These are phyloP conservation scores for Crithidia brevicula DNA, from an alignment of 208 protist genomes.

Conservation along the genomic window DNA sequence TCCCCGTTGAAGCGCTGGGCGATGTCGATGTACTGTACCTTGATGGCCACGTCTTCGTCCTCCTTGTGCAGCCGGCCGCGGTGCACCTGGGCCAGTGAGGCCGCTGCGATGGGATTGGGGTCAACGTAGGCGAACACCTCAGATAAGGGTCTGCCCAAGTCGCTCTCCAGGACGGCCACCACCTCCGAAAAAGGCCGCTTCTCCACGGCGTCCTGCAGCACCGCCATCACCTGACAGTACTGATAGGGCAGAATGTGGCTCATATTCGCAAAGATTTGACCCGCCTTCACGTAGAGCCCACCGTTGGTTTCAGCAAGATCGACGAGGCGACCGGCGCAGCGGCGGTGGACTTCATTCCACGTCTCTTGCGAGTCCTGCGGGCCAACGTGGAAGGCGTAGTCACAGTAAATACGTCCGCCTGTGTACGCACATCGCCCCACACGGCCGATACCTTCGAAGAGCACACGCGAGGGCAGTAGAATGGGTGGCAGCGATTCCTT, in stretches of 20 bases:
- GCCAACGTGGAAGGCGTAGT: constrained; percentile 72
- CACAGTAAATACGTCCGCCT: constrained; percentile 62
- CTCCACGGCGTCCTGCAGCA: constrained; percentile 82
- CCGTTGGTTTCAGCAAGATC: constrained; percentile 84
- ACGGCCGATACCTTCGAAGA: constrained; percentile 83
- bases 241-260: constrained; percentile 92
- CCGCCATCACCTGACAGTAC: constrained; percentile 83
- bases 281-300: constrained; percentile 96
- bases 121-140: constrained; percentile 79
- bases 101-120: constrained; percentile 78
- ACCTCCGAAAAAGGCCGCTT: constrained; percentile 81
- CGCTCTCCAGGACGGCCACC: constrained; percentile 72
- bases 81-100: constrained; percentile 93
- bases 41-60: constrained; percentile 92
- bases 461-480: constrained; percentile 72
- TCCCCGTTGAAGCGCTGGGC: constrained; percentile 86
- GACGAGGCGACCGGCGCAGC: constrained; percentile 78
- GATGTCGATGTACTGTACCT: constrained; percentile 94
- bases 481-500: constrained; percentile 64
- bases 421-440: constrained; percentile 76
- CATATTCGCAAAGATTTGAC: constrained; percentile 94
- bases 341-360: constrained; percentile 80
- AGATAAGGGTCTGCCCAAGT: constrained; percentile 50
- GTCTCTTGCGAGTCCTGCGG: constrained; percentile 46
- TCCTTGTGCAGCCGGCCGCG: constrained; percentile 59